phyloP scores from a whole-genome alignment of 441 rosid genomes.

The Adansonia grandidieri region DNA sequence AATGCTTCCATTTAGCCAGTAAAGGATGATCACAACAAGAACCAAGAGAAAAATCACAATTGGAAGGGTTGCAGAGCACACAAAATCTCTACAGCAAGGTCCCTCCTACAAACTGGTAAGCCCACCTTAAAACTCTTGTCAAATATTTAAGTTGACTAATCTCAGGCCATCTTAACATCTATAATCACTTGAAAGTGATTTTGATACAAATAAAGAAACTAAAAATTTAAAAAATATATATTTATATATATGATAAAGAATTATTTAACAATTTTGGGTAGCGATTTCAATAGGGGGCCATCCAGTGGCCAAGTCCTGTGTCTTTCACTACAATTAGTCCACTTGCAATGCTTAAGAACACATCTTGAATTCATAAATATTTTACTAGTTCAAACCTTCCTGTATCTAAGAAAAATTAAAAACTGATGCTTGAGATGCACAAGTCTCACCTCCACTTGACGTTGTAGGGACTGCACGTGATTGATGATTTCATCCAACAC shows the following conservation, averaged over 20 bases:
- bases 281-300: not conserved
- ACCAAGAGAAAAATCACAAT: not conserved
- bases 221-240: not conserved
- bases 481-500: conserved; percentile 35
- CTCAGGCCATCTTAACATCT: not conserved
- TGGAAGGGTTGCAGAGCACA: not conserved
- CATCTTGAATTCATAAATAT: not conserved
- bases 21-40: conserved; percentile 5
- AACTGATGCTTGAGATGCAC: not conserved
- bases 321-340: not conserved
- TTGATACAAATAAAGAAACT: conserved; percentile 6
- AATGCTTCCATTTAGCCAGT: not conserved
- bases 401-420: not conserved
- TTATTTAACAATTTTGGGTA: not conserved
- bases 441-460: conserved; percentile 29
- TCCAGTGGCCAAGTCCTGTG: not conserved
- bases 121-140: not conserved
- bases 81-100: not conserved
- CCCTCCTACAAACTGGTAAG: not conserved
- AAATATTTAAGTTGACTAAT: not conserved
- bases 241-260: not conserved
- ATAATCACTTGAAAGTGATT: not conserved
- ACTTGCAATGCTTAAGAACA: conserved; percentile 8
- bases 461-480: conserved; percentile 32
- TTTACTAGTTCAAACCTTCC: not conserved